Evolutionary conservation across 2,329 filamentous ascomycete genomes (phyloP).

Genomic region (Aspergillus ibericus): DNA sequence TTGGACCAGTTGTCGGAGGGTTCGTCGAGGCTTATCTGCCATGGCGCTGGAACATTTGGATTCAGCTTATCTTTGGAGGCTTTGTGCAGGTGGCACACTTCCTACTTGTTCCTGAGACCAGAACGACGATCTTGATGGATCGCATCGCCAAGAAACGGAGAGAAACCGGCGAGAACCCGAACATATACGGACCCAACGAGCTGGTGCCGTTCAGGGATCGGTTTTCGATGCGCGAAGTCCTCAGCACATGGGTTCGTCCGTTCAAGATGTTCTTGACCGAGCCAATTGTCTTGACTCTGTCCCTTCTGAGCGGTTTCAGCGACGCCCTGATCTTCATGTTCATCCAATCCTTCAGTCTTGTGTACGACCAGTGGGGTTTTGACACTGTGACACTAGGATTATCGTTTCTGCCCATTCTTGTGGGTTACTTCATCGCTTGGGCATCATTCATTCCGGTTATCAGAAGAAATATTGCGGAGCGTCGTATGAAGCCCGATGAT

Average conservation of each 20-base stretch:
- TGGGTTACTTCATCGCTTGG: conserved; percentile 63
- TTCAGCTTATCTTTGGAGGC: conserved; percentile 76
- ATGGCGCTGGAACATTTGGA: conserved; percentile 82
- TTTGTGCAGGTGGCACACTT: conserved; percentile 68
- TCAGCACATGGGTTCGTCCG: conserved; percentile 59
- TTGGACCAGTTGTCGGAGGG: conserved; percentile 76
- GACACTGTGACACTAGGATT: conserved; percentile 50
- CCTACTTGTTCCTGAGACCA: conserved; percentile 73
- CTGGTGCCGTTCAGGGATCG: conserved; percentile 60
- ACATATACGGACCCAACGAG: conserved; percentile 72
- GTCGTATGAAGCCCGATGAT: conserved; percentile 48
- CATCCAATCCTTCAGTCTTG: conserved; percentile 61
- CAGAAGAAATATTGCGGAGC: conserved; percentile 48
- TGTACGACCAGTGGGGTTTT: conserved; percentile 63
- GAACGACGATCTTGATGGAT: conserved; percentile 75
- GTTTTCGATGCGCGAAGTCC: conserved; percentile 59
- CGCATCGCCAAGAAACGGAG: conserved; percentile 73
- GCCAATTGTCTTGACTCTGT: conserved; percentile 63
- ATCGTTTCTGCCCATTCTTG: conserved; percentile 56
- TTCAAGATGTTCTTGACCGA: conserved; percentile 66
- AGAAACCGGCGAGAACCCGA: conserved; percentile 56
- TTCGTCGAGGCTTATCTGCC: conserved; percentile 66
- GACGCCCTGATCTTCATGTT: conserved; percentile 69
- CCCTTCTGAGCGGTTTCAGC: conserved; percentile 62
- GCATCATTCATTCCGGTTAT: conserved; percentile 59